phyloP scores from a whole-genome alignment of 2,329 filamentous ascomycete species.

The Emericellopsis atlantica region DNA sequence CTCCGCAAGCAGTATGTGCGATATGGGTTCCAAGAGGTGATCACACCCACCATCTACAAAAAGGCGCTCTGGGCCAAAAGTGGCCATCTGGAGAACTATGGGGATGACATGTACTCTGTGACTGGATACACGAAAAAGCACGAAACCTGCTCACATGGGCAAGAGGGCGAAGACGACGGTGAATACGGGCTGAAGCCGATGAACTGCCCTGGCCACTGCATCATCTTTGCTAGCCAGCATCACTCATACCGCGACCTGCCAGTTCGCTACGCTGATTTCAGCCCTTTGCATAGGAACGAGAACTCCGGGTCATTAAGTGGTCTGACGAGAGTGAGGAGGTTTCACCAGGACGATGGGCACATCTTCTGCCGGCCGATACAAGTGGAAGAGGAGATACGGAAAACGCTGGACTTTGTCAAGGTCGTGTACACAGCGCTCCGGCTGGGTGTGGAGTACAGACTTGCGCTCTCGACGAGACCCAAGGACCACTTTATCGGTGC shows the following conservation, averaged over 20 bases:
- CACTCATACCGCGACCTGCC: conserved; percentile 73
- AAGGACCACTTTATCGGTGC: conserved; percentile 66
- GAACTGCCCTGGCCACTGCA: conserved; percentile 84
- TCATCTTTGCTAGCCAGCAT: conserved; percentile 64
- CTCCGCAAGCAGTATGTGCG: conserved; percentile 71
- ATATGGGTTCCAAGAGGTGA: conserved; percentile 80
- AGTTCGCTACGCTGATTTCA: conserved; percentile 77
- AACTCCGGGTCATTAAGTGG: conserved; percentile 70
- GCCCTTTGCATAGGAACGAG: conserved; percentile 77
- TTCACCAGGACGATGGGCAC: conserved; percentile 85
- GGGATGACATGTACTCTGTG: conserved; percentile 86
- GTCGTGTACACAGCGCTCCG: conserved; percentile 59
- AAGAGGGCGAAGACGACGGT: conserved; percentile 32
- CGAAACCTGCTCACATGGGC: conserved; percentile 16
- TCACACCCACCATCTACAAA: conserved; percentile 86
- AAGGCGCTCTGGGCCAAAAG: conserved; percentile 76
- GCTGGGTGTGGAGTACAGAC: conserved; percentile 54
- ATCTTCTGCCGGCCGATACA: conserved; percentile 77
- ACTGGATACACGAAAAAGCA: conserved; percentile 28
- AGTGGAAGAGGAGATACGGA: conserved; percentile 60
- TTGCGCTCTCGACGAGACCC: conserved; percentile 70
- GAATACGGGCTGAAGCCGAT: conserved; percentile 83
- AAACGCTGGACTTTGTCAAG: conserved; percentile 62
- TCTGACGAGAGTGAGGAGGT: conserved; percentile 70
- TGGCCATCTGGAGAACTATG: conserved; percentile 81